Conservation (phyloP, 2,329 filamentous ascomycete species). For the Gnomoniopsis smithogilvyi region DNA sequence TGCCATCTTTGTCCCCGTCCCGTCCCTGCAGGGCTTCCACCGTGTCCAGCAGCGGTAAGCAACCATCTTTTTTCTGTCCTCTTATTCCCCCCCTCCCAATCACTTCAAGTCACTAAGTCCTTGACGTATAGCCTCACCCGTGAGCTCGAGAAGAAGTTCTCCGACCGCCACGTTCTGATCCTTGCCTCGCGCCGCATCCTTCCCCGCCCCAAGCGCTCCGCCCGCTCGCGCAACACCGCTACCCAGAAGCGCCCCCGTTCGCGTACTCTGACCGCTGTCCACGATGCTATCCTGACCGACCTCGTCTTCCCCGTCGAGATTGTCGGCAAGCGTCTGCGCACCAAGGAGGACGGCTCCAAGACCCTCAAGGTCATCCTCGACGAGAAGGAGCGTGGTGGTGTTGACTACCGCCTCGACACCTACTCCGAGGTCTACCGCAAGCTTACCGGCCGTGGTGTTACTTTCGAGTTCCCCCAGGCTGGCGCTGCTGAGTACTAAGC, state of each 20-base stretch:
- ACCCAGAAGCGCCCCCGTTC: conserved; percentile 99
- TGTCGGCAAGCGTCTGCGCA: conserved; percentile 97
- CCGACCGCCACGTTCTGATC: conserved; percentile 99
- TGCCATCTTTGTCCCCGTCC: conserved; percentile 99
- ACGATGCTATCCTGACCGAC: conserved; percentile 96
- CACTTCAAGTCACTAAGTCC: not conserved
- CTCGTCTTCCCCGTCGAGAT: conserved; percentile 99
- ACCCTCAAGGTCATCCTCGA: conserved; percentile 98
- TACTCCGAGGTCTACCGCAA: conserved; percentile 99
- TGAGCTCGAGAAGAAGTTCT: conserved; percentile 99
- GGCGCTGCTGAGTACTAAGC: conserved; percentile 76
- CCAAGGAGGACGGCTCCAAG: conserved; percentile 99
- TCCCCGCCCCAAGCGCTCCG: conserved; percentile 96
- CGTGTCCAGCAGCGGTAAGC: conserved; percentile 98
- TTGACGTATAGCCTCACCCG: conserved; percentile 76
- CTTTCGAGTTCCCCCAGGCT: conserved; percentile 97
- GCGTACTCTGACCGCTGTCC: conserved; percentile 95
- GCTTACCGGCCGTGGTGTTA: conserved; percentile 92
- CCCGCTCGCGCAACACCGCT: conserved; percentile 91
- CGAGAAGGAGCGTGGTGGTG: conserved; percentile 99
- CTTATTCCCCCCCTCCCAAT: not conserved
- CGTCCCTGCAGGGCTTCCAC: conserved; percentile 98
- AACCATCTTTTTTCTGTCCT: conserved; percentile 21
- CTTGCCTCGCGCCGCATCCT: conserved; percentile 98
- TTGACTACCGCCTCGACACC: conserved; percentile 99